A percentile compares a stretch with the other conserved stretches of the same genome.
These are phyloP conservation scores for Calonectria ilicicola DNA, from an alignment of 2,329 filamentous ascomycete genomes.

Conservation along the genomic window DNA sequence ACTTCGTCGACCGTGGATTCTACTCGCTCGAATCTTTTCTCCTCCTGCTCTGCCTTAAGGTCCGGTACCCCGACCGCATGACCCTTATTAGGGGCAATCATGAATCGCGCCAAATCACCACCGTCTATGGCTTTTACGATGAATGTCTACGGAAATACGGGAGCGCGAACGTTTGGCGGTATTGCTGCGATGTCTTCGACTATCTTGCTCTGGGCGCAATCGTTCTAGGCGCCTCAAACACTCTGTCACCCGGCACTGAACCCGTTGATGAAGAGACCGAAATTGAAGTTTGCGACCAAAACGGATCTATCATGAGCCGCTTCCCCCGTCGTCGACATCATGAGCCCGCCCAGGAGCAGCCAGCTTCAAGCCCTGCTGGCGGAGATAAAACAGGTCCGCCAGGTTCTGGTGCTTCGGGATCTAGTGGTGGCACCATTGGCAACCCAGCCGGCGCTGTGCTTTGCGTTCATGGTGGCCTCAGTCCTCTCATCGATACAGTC, in stretches of 20 bases:
- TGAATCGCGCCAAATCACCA: slow-evolving; percentile 96
- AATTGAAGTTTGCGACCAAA: slow-evolving; percentile 91
- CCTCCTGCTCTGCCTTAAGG: slow-evolving; percentile 94
- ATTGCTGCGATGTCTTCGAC: slow-evolving; percentile 98
- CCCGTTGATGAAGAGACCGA: slow-evolving; percentile 80
- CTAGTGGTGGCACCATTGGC: slow-evolving; percentile 71
- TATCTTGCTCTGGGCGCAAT: slow-evolving; percentile 93
- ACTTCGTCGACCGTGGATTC: slow-evolving; percentile 98
- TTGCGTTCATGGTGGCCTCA: slow-evolving; percentile 94
- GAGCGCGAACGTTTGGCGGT: slow-evolving; percentile 99
- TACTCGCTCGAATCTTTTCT: slow-evolving; percentile 98
- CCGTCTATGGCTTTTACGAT: slow-evolving; percentile 98
- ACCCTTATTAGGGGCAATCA: slow-evolving; percentile 96
- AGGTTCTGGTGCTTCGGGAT: slow-evolving; percentile 82
- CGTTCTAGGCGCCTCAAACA: slow-evolving; percentile 85
- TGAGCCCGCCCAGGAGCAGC: slow-evolving; percentile 40
- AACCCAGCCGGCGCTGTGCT: slow-evolving; percentile 86
- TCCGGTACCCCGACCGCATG: slow-evolving; percentile 96
- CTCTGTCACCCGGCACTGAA: slow-evolving; percentile 63
- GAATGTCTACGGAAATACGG: slow-evolving; percentile 99
- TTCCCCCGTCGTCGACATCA: slow-evolving; percentile 66
- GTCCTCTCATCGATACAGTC: slow-evolving; percentile 89
- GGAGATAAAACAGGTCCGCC: slow-evolving; percentile 72
- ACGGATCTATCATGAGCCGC: slow-evolving; percentile 81
- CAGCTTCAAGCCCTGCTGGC: slow-evolving; percentile 40